Percentiles rank a stretch among this genome's conserved stretches.
phyloP scores from a whole-genome alignment of 176 grass and related monocot species.

The Olyra latifolia region DNA sequence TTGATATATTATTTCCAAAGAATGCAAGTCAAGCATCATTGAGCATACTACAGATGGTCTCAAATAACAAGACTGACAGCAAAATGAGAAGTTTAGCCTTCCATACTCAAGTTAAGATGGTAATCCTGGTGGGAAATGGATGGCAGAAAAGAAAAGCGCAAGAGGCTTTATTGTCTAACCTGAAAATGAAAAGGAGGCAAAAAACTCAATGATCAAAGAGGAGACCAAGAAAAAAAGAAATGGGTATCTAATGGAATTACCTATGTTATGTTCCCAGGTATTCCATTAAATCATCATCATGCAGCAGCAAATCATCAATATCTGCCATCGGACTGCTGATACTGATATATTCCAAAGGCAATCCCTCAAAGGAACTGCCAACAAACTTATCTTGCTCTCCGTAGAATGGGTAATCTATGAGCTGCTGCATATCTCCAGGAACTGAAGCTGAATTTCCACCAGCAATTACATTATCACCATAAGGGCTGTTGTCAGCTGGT shows the following conservation, averaged over 20 bases:
- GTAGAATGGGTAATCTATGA: conserved; percentile 74
- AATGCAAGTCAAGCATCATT: conserved; percentile 42
- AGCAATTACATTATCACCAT: conserved; percentile 43
- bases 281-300: conserved; percentile 95
- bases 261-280: conserved; percentile 89
- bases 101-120: conserved; percentile 45
- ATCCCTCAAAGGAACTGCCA: conserved; percentile 74
- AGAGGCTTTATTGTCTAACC: conserved; percentile 29
- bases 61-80: background rate
- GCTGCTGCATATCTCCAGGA: conserved; percentile 56
- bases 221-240: conserved; percentile 31
- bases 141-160: conserved; percentile 16
- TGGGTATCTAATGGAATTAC: conserved; percentile 34
- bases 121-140: conserved; percentile 31
- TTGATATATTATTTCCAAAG: conserved; percentile 39
- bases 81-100: conserved; percentile 49
- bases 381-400: conserved; percentile 78
- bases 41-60: conserved; percentile 32
- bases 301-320: conserved; percentile 83
- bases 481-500: conserved; percentile 57
- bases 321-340: conserved; percentile 80
- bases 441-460: conserved; percentile 52
- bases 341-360: conserved; percentile 82
- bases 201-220: conserved; percentile 22
- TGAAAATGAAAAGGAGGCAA: conserved; percentile 34